Percentiles rank a stretch among this genome's conserved stretches.
phyloP scores from a whole-genome alignment of 2,329 filamentous ascomycete genomes.

The Drechslerella dactyloides region DNA sequence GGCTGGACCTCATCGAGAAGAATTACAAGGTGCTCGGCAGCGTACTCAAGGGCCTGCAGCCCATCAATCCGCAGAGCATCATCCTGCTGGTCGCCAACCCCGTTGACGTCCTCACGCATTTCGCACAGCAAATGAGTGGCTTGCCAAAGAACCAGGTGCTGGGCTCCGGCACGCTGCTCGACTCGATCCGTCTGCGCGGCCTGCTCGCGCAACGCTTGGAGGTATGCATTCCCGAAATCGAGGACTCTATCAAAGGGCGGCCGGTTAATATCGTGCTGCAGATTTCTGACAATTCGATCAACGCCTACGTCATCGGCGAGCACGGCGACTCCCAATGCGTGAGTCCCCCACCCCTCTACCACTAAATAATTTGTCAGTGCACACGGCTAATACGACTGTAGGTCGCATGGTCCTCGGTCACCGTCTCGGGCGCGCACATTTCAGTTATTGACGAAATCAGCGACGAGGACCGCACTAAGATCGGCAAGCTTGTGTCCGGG shows the following conservation, averaged over 20 bases:
- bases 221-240: conserved; percentile 43
- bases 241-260: no score
- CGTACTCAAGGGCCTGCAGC: conserved; percentile 55
- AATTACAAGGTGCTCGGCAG: conserved; percentile 56
- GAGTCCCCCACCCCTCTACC: conserved; percentile 10
- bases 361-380: neutral
- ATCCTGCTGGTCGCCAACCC: conserved; percentile 57
- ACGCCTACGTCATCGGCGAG: conserved; percentile 57
- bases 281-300: conserved; percentile 56
- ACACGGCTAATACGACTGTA: conserved; percentile 8
- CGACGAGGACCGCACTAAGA: conserved; percentile 54
- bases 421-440: conserved; percentile 55
- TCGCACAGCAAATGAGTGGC: conserved; percentile 55
- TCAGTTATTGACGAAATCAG: conserved; percentile 52
- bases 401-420: conserved; percentile 56
- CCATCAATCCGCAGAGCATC: conserved; percentile 55
- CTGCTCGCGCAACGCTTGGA: conserved; percentile 41
- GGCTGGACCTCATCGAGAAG: conserved; percentile 56
- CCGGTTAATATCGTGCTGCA: no score
- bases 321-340: conserved; percentile 57
- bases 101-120: conserved; percentile 56
- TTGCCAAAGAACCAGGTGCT: conserved; percentile 56
- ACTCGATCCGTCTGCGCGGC: conserved; percentile 56
- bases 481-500: conserved; percentile 54
- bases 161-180: conserved; percentile 56